These are phyloP conservation scores for Phytophthora megakarya DNA, from an alignment of 352 stramenopile genomes.

Conservation along the genomic window DNA sequence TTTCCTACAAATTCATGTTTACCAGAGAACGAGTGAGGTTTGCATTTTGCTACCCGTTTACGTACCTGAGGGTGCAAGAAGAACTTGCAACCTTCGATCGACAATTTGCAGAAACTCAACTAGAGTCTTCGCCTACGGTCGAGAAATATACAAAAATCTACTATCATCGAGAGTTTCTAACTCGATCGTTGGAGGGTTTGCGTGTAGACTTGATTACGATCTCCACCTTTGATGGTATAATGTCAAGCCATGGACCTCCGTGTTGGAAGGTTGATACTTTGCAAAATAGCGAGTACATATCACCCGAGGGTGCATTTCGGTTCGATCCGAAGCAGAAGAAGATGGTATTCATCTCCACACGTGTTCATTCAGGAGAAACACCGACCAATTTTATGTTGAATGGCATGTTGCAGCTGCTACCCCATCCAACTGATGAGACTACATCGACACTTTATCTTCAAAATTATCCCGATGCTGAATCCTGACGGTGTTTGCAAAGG, in stretches of 20 bases:
- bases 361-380: conserved; percentile 87
- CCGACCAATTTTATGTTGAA: conserved; percentile 92
- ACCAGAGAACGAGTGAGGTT: conserved; percentile 71
- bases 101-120: conserved; percentile 17
- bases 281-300: conserved; percentile 21
- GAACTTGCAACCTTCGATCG: conserved; percentile 48
- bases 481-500: conserved; percentile 89
- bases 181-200: conserved; percentile 61
- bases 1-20: conserved; percentile 64
- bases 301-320: conserved; percentile 35
- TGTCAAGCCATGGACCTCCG: conserved; percentile 2
- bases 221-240: conserved; percentile 65
- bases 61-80: conserved; percentile 70
- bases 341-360: conserved; percentile 78
- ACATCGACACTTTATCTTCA: conserved; percentile 86
- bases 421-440: conserved; percentile 56
- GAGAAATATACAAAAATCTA: conserved; percentile 53
- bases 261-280: conserved; percentile 15
- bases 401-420: conserved; percentile 87
- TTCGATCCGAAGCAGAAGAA: conserved; percentile 40
- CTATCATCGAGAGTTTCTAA: conserved; percentile 81
- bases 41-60: conserved; percentile 84
- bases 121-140: neutral
- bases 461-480: conserved; percentile 93
- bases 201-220: conserved; percentile 87